Percentiles rank a stretch among this genome's conserved stretches.
These are phyloP conservation scores for Exophiala phaeomuriformis DNA, from an alignment of 2,329 filamentous ascomycete species.

Conservation along the genomic window DNA sequence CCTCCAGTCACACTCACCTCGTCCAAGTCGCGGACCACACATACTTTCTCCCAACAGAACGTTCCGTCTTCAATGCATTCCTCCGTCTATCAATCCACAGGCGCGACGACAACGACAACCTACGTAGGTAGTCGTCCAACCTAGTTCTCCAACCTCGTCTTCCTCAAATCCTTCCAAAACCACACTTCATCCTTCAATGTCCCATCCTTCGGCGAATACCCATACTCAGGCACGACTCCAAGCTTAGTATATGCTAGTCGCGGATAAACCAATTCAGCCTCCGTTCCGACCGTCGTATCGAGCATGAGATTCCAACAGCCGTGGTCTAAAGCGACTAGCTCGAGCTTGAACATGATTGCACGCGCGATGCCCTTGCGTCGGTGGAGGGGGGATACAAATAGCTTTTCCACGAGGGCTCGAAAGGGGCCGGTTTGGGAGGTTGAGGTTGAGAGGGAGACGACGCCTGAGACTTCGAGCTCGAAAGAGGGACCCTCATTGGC, in stretches of 20 bases:
- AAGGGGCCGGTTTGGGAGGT: constrained; percentile 51
- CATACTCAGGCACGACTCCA: constrained; percentile 51
- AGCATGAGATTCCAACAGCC: constrained; percentile 49
- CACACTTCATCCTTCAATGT: constrained; percentile 37
- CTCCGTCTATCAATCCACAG: too few species aligned
- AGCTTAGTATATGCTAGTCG: constrained; percentile 51
- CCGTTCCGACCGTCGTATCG: constrained; percentile 47
- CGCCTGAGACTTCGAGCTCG: constrained; percentile 39
- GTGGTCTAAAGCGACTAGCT: constrained; percentile 45
- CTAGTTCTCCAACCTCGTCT: constrained; percentile 4
- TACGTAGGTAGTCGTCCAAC: too few species aligned
- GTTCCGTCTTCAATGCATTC: too few species aligned
- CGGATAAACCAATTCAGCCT: constrained; percentile 48
- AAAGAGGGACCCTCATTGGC: too few species aligned
- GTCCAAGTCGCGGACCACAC: too few species aligned
- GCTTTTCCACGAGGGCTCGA: constrained; percentile 50
- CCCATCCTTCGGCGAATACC: constrained; percentile 46
- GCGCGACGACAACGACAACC: too few species aligned
- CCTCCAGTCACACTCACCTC: too few species aligned
- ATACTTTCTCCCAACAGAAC: too few species aligned
- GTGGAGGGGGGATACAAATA: constrained; percentile 49
- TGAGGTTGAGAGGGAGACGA: constrained; percentile 50
- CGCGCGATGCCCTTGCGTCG: constrained; percentile 48
- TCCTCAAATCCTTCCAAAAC: constrained; percentile 26
- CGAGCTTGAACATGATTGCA: constrained; percentile 48